A percentile compares a stretch with the other conserved stretches of the same genome.
Evolutionary conservation across 139 green algal species (phyloP).

Genomic region (Limnomonas spitsbergensis): DNA sequence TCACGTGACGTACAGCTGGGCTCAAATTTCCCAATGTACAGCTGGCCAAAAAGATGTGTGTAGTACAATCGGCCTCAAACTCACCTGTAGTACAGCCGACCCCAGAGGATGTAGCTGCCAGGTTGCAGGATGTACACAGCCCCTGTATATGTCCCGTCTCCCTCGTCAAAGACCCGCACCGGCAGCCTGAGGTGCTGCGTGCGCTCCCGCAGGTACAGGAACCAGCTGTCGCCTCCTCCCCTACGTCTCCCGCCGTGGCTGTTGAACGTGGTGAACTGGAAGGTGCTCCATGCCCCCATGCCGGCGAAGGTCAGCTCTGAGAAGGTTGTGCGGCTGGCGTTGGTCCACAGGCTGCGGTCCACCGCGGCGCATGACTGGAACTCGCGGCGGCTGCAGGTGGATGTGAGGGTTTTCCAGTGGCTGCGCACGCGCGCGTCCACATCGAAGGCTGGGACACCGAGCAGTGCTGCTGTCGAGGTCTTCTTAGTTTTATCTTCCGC

Average conservation of each 20-base stretch:
- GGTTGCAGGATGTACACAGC: neutral
- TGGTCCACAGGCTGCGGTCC: neutral
- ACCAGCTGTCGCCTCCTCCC: slow-evolving; percentile 10
- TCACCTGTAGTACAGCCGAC: slow-evolving; percentile 10
- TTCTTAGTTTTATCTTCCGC: no score
- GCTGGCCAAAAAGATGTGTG: no score
- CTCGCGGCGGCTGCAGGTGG: neutral
- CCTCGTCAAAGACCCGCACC: slow-evolving; percentile 21
- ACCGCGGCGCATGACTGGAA: neutral
- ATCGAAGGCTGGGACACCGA: no score
- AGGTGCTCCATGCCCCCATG: slow-evolving; percentile 4
- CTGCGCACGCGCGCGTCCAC: neutral
- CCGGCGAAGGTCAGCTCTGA: neutral
- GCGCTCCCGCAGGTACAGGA: neutral
- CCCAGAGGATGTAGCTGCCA: slow-evolving; percentile 7
- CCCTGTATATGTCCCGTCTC: slow-evolving; percentile 35
- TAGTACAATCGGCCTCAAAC: neutral
- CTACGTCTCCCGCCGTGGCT: neutral
- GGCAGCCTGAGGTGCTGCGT: neutral
- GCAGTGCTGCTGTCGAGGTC: no score
- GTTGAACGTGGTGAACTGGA: neutral
- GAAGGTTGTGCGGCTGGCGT: neutral
- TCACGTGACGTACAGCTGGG: neutral
- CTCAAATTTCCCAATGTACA: no score
- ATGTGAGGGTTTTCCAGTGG: neutral